phyloP scores from a whole-genome alignment of 2,329 filamentous ascomycete genomes.

The Colletotrichum sp. region DNA sequence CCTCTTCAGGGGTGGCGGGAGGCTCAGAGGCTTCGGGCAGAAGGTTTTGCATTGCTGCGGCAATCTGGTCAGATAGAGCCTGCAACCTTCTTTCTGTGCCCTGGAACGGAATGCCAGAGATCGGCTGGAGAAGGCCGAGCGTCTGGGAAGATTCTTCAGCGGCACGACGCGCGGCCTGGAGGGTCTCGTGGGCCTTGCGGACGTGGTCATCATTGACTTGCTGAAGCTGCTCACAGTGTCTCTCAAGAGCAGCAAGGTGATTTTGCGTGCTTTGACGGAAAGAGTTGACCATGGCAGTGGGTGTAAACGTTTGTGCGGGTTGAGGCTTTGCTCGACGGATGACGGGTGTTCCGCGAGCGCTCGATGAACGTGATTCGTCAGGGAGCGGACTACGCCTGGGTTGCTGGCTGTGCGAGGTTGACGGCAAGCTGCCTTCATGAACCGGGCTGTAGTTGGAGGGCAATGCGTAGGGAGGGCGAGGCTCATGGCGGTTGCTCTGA shows the following conservation, averaged over 20 bases:
- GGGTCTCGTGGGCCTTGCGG: not conserved
- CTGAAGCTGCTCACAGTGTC: constrained; percentile 7
- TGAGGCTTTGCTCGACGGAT: constrained; percentile 10
- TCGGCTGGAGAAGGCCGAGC: constrained; percentile 5
- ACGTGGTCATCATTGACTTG: not conserved
- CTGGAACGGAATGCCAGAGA: constrained; percentile 9
- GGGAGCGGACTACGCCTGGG: constrained; percentile 12
- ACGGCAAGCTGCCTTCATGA: constrained; percentile 6
- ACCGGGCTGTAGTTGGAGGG: constrained; percentile 10
- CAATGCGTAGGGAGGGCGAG: constrained; percentile 1
- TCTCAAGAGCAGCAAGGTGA: not conserved
- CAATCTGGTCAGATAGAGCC: constrained; percentile 9
- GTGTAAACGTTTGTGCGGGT: constrained; percentile 11
- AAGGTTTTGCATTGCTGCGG: not conserved
- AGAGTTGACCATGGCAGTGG: not conserved
- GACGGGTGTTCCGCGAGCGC: constrained; percentile 8
- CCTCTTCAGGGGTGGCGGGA: not conserved
- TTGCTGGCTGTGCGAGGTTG: not conserved
- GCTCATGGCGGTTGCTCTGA: constrained; percentile 8
- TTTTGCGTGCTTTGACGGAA: constrained; percentile 11
- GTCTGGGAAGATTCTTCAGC: not conserved
- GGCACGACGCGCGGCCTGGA: not conserved
- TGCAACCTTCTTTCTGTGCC: constrained; percentile 14
- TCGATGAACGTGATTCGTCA: constrained; percentile 9
- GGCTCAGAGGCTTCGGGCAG: not conserved